Percentiles rank a stretch among this genome's conserved stretches.
Conservation (phyloP, 495 filamentous ascomycete species). For the Aspergillus saccharolyticus region DNA sequence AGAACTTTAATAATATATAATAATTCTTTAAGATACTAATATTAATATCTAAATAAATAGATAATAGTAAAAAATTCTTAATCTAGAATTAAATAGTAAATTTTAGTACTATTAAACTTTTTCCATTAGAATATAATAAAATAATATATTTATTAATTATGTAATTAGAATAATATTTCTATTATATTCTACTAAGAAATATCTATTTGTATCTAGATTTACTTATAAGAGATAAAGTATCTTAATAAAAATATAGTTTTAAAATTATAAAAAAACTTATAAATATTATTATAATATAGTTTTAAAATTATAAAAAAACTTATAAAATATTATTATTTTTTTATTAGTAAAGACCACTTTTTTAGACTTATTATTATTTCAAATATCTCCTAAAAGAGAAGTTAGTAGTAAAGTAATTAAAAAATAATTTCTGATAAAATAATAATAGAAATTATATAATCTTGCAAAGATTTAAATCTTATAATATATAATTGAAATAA, state of each 20-base stretch:
- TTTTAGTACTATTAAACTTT: background rate
- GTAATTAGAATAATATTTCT: background rate
- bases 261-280: background rate
- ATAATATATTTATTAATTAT: slow-evolving; percentile 1
- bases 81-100: background rate
- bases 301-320: background rate
- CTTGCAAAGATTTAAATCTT: background rate
- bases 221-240: background rate
- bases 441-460: background rate
- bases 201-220: background rate
- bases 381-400: background rate
- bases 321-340: background rate
- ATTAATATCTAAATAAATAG: background rate
- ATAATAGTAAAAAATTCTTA: slow-evolving; percentile 5
- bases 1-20: background rate
- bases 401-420: slow-evolving; percentile 5
- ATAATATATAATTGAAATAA: background rate
- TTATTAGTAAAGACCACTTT: background rate
- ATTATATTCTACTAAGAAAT: background rate
- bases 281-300: background rate
- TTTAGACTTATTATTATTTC: background rate
- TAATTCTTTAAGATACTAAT: background rate
- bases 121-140: background rate
- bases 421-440: slow-evolving; percentile 3
- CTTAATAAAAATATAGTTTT: background rate